Evolutionary conservation across 176 grass and related monocot species (phyloP).

Genomic region (Themeda triandra): DNA sequence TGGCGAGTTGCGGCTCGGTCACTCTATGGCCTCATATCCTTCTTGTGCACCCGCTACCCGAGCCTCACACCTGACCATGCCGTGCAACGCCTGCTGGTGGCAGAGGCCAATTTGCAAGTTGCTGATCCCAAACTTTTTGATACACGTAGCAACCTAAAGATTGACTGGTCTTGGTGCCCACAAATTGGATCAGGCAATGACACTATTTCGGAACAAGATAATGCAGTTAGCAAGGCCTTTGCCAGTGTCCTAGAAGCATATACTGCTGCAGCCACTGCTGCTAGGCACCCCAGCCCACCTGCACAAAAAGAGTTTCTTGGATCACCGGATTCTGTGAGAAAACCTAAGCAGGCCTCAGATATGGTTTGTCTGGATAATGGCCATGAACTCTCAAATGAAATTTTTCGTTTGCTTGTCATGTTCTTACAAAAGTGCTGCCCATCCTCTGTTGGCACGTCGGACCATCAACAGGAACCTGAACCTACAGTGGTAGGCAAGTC

Average conservation of each 20-base stretch:
- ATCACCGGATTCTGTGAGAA: neutral
- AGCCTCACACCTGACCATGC: too few relatives aligned
- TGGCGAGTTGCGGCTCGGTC: too few relatives aligned
- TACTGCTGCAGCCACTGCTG: neutral
- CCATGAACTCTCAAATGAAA: neutral
- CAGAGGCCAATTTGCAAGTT: neutral
- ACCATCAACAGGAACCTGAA: too few relatives aligned
- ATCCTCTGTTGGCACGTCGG: too few relatives aligned
- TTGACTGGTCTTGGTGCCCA: neutral
- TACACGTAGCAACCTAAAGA: neutral
- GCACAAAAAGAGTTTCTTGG: neutral
- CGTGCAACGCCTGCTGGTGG: too few relatives aligned
- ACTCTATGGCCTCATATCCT: too few relatives aligned
- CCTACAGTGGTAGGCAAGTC: too few relatives aligned
- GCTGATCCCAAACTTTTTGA: neutral
- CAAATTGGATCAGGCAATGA: neutral
- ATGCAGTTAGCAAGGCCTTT: neutral
- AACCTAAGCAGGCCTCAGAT: neutral
- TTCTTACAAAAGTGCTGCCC: too few relatives aligned
- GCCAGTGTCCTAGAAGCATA: neutral
- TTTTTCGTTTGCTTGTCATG: neutral
- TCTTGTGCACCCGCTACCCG: too few relatives aligned
- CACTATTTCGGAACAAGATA: neutral
- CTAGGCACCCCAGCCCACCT: neutral
- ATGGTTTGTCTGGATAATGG: neutral